Evolutionary conservation across 1,284 basidiomycete species (phyloP).

Genomic region (Bothia castanella): DNA sequence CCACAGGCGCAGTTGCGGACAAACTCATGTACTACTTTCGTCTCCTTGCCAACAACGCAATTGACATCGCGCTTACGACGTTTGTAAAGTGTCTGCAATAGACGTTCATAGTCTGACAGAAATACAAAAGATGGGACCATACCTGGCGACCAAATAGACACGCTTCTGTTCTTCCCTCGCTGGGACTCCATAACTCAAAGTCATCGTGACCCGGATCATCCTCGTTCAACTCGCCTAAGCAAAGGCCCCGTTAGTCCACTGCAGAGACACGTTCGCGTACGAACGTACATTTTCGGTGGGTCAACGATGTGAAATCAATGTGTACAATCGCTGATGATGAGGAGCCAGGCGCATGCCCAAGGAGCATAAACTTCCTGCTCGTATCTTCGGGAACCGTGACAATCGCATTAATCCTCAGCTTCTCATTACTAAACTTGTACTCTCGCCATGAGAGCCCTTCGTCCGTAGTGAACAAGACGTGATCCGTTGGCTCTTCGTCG

Average conservation of each 20-base stretch:
- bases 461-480: slow-evolving; percentile 84
- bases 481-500: slow-evolving; percentile 90
- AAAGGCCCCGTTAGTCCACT: not conserved
- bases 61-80: slow-evolving; percentile 76
- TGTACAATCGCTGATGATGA: slow-evolving; percentile 70
- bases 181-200: slow-evolving; percentile 94
- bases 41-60: slow-evolving; percentile 76
- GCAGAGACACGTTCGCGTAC: not conserved
- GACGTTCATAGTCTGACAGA: slow-evolving; percentile 1
- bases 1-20: slow-evolving; percentile 74
- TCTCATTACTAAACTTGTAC: slow-evolving; percentile 77
- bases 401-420: slow-evolving; percentile 73
- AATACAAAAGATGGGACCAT: not conserved
- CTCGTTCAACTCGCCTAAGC: slow-evolving; percentile 60
- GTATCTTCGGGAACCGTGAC: slow-evolving; percentile 90
- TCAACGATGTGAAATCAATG: slow-evolving; percentile 85
- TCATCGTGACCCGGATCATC: slow-evolving; percentile 80
- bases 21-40: slow-evolving; percentile 50
- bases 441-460: slow-evolving; percentile 87
- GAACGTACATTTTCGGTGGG: slow-evolving; percentile 66
- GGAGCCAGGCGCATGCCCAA: slow-evolving; percentile 61
- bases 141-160: slow-evolving; percentile 82
- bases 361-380: slow-evolving; percentile 84
- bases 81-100: slow-evolving; percentile 74
- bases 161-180: slow-evolving; percentile 78